These are phyloP conservation scores for Corchorus olitorius DNA, from an alignment of 345 rosid genomes.

Conservation along the genomic window DNA sequence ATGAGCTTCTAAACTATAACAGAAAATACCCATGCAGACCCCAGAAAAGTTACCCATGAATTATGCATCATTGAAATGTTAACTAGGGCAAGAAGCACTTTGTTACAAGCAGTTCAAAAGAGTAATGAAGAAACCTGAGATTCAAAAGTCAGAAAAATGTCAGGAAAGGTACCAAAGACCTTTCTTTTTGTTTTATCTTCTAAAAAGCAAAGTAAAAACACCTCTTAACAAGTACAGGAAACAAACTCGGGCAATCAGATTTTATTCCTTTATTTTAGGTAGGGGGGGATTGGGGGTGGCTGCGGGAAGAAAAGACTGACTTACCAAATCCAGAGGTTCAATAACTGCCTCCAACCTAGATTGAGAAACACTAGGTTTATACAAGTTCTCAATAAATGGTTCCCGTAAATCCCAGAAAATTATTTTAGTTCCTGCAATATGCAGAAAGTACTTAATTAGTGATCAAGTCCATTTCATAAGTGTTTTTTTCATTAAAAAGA, in stretches of 20 bases:
- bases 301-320: not conserved
- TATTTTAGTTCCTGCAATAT: constrained; percentile 82
- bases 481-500: no score
- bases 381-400: constrained; percentile 77
- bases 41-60: not conserved
- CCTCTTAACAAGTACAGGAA: no score
- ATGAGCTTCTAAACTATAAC: not conserved
- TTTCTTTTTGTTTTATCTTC: no score
- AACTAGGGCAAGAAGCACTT: not conserved
- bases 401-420: constrained; percentile 91
- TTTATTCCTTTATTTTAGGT: no score
- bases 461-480: constrained; percentile 8
- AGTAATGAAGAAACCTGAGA: no score
- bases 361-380: constrained; percentile 75
- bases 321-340: constrained; percentile 82
- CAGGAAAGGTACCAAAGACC: not conserved
- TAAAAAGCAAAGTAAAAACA: no score
- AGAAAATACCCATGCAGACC: not conserved
- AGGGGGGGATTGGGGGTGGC: no score
- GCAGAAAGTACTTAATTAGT: constrained; percentile 24
- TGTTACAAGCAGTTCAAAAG: no score
- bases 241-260: no score
- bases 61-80: not conserved
- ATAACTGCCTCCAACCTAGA: constrained; percentile 78
- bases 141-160: not conserved